Evolutionary conservation across 495 filamentous ascomycete genomes (phyloP).

Genomic region (Penicillium samsonianum): DNA sequence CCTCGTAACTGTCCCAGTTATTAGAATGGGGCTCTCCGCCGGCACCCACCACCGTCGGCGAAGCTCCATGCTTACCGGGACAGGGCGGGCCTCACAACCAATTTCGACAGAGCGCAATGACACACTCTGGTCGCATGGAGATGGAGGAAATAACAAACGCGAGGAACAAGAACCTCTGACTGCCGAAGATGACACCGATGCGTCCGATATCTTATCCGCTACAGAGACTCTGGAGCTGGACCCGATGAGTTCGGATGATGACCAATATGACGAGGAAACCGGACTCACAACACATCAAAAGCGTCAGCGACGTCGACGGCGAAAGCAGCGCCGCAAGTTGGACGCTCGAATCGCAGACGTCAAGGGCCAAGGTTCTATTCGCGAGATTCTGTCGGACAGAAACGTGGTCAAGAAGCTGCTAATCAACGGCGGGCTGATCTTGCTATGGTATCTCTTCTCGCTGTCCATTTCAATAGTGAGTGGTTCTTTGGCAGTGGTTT

Average conservation of each 20-base stretch:
- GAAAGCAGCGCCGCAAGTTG: slow-evolving; percentile 65
- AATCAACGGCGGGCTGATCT: slow-evolving; percentile 75
- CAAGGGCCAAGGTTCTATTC: slow-evolving; percentile 30
- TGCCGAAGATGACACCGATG: slow-evolving; percentile 41
- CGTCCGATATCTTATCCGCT: slow-evolving; percentile 51
- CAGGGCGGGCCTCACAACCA: slow-evolving; percentile 40
- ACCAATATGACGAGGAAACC: slow-evolving; percentile 85
- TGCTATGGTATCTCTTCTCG: slow-evolving; percentile 92
- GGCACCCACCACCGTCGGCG: slow-evolving; percentile 58
- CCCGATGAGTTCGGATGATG: slow-evolving; percentile 64
- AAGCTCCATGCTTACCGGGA: slow-evolving; percentile 56
- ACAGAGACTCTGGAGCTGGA: slow-evolving; percentile 60
- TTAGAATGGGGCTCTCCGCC: slow-evolving; percentile 37
- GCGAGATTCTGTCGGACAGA: slow-evolving; percentile 57
- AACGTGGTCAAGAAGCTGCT: slow-evolving; percentile 66
- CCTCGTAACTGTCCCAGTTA: slow-evolving; percentile 13
- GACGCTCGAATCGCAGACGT: slow-evolving; percentile 70
- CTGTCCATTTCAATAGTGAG: slow-evolving; percentile 92
- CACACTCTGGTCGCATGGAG: slow-evolving; percentile 30
- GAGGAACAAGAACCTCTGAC: slow-evolving; percentile 40
- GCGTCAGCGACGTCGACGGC: slow-evolving; percentile 63
- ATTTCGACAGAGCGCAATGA: slow-evolving; percentile 50
- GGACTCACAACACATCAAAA: slow-evolving; percentile 75
- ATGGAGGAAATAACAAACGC: slow-evolving; percentile 36
- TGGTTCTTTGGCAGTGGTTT: slow-evolving; percentile 9